A percentile compares a stretch with the other conserved stretches of the same genome.
These are phyloP conservation scores for Pseudevernia furfuracea DNA, from an alignment of 495 filamentous ascomycete genomes.

Conservation along the genomic window DNA sequence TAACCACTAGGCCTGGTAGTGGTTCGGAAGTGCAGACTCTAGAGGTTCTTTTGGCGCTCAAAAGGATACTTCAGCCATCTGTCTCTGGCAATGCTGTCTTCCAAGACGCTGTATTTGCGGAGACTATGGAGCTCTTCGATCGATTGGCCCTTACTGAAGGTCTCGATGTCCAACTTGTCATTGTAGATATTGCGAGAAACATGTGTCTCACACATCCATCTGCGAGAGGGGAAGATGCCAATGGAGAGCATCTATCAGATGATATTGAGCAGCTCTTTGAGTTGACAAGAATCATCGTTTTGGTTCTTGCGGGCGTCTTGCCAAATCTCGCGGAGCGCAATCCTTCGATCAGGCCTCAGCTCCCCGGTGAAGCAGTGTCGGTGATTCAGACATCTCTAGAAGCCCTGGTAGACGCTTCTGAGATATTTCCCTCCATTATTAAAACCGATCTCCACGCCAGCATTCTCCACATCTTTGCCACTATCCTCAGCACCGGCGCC, in stretches of 20 bases:
- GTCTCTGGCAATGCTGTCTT: conserved; percentile 96
- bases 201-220: conserved; percentile 86
- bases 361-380: conserved; percentile 73
- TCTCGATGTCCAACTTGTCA: conserved; percentile 79
- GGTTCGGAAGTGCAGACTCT: conserved; percentile 76
- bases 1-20: conserved; percentile 68
- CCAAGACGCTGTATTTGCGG: conserved; percentile 88
- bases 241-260: conserved; percentile 73
- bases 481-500: conserved; percentile 75
- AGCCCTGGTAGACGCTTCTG: conserved; percentile 85
- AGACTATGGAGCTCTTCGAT: conserved; percentile 93
- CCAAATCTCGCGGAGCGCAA: conserved; percentile 77
- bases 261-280: conserved; percentile 99
- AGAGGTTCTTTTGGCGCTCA: conserved; percentile 81
- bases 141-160: conserved; percentile 87
- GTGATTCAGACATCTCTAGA: conserved; percentile 74
- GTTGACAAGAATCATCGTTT: conserved; percentile 86
- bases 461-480: conserved; percentile 92
- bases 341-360: conserved; percentile 58
- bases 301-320: conserved; percentile 78
- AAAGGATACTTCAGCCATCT: conserved; percentile 90
- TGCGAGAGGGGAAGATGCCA: conserved; percentile 59
- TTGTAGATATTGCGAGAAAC: conserved; percentile 86
- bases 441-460: conserved; percentile 94
- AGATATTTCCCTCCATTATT: conserved; percentile 93